These are phyloP conservation scores for Lachnellula occidentalis DNA, from an alignment of 2,329 filamentous ascomycete genomes.

Conservation along the genomic window DNA sequence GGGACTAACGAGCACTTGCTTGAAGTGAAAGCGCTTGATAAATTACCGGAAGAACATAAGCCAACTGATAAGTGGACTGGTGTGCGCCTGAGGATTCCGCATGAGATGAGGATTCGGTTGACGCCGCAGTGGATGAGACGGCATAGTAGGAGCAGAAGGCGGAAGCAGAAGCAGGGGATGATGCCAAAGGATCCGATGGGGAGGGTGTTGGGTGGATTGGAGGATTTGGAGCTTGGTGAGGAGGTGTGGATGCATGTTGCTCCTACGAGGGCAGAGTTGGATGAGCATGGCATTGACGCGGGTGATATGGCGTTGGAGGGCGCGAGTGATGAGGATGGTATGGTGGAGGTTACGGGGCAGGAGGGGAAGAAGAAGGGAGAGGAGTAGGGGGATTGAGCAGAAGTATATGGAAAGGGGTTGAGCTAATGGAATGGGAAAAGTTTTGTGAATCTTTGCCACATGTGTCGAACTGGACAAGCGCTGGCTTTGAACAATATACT, in stretches of 20 bases:
- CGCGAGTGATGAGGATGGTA: constrained; percentile 3
- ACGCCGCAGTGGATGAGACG: constrained; percentile 17
- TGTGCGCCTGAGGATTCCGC: constrained; percentile 49
- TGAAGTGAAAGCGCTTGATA: constrained; percentile 34
- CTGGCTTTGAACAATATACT: no score
- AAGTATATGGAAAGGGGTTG: constrained; percentile 16
- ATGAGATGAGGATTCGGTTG: constrained; percentile 50
- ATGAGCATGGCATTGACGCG: constrained; percentile 15
- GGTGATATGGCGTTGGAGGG: constrained; percentile 4
- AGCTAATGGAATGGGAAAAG: background rate
- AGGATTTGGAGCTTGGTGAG: constrained; percentile 30
- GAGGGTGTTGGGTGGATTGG: constrained; percentile 33
- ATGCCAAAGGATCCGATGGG: constrained; percentile 35
- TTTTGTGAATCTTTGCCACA: no score
- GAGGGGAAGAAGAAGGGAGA: constrained; percentile 3
- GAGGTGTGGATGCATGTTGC: constrained; percentile 51
- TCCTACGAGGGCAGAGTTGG: constrained; percentile 32
- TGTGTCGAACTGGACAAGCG: no score
- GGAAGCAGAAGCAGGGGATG: constrained; percentile 29
- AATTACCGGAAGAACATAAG: constrained; percentile 46
- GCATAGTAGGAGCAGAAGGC: constrained; percentile 31
- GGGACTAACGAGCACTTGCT: constrained; percentile 51
- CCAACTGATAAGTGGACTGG: constrained; percentile 56
- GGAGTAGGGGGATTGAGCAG: constrained; percentile 14
- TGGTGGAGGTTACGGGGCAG: constrained; percentile 14